Evolutionary conservation across 2,329 filamentous ascomycete genomes (phyloP).

Genomic region (Sporothrix luriei): DNA sequence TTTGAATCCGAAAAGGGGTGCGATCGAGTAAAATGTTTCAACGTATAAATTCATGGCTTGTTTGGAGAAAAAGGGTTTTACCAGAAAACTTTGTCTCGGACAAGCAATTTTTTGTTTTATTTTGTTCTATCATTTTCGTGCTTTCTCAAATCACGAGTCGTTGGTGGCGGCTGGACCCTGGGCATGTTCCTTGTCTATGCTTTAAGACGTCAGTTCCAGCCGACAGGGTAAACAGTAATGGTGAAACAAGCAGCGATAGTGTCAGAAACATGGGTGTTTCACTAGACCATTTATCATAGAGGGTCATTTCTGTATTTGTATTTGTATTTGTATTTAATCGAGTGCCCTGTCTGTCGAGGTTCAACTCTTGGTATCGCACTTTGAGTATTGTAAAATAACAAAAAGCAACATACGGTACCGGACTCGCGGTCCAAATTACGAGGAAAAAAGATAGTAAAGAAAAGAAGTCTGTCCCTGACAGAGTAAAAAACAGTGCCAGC

Average conservation of each 20-base stretch:
- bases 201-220: not conserved
- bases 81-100: not conserved
- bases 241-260: not conserved
- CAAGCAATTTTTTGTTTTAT: not conserved
- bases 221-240: not conserved
- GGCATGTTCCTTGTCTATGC: not conserved
- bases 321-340: not conserved
- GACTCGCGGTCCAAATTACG: not conserved
- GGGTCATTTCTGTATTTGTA: not conserved
- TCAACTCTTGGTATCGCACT: conserved; percentile 21
- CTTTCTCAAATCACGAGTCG: not conserved
- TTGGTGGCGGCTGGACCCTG: not conserved
- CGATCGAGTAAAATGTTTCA: not conserved
- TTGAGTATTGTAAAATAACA: conserved; percentile 2
- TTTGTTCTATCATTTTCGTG: not conserved
- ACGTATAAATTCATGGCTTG: not conserved
- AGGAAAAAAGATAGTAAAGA: conserved; percentile 5
- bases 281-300: not conserved
- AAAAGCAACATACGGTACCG: not conserved
- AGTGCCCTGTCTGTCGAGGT: not conserved
- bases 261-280: not conserved
- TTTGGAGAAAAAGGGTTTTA: not conserved
- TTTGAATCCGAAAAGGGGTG: too few relatives aligned
- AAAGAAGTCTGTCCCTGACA: not conserved
- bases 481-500: conserved; percentile 9